Conservation (phyloP, 2,329 filamentous ascomycete genomes). For the Monosporascus sp. region DNA sequence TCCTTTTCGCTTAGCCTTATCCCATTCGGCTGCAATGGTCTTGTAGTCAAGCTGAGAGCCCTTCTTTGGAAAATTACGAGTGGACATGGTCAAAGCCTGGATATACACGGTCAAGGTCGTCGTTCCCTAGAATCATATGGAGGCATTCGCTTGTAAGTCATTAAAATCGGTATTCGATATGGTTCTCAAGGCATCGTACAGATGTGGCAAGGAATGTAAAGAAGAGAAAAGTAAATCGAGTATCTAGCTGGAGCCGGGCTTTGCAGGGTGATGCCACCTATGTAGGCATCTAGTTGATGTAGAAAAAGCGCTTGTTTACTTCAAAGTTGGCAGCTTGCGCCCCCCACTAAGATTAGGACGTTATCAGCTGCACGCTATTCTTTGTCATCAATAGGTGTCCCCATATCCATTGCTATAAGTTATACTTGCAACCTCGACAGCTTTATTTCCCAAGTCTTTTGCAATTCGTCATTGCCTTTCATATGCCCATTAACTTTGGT, state of each 20-base stretch:
- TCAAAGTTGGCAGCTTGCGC: too few relatives aligned
- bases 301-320: too few relatives aligned
- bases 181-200: not conserved
- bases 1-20: constrained; percentile 46
- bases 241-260: not conserved
- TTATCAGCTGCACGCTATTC: too few relatives aligned
- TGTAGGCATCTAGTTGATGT: too few relatives aligned
- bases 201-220: not conserved
- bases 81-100: constrained; percentile 21
- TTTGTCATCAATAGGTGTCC: too few relatives aligned
- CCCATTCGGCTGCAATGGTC: constrained; percentile 48
- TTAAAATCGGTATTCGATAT: not conserved
- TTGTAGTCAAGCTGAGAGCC: constrained; percentile 40
- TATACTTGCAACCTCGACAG: too few relatives aligned
- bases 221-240: not conserved
- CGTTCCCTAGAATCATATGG: constrained; percentile 29
- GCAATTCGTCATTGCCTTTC: too few relatives aligned
- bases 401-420: too few relatives aligned
- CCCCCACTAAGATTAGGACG: too few relatives aligned
- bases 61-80: constrained; percentile 21
- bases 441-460: too few relatives aligned
- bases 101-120: constrained; percentile 26
- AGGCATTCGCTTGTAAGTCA: constrained; percentile 8
- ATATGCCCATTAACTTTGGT: too few relatives aligned
- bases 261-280: too few relatives aligned